Evolutionary conservation across 1,284 basidiomycete species (phyloP).

Genomic region (Cutaneotrichosporon sp.): DNA sequence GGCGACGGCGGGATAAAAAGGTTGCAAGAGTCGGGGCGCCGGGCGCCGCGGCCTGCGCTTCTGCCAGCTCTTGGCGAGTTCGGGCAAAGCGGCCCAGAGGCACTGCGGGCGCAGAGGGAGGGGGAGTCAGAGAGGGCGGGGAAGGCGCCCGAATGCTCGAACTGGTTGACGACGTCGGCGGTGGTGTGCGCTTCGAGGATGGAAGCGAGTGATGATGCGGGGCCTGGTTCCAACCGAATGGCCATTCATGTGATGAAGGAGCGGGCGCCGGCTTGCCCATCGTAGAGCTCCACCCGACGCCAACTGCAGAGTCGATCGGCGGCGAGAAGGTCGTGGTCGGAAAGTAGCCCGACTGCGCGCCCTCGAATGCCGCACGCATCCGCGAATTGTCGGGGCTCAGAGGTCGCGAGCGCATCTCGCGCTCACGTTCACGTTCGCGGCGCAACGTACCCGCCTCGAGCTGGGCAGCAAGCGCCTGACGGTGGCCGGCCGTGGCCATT

Average conservation of each 20-base stretch:
- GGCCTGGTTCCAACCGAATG: slow-evolving; percentile 11
- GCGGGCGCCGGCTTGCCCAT: neutral
- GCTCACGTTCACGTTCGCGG: slow-evolving; percentile 25
- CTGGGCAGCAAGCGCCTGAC: slow-evolving; percentile 32
- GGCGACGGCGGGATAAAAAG: slow-evolving; percentile 28
- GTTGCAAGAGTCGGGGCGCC: slow-evolving; percentile 21
- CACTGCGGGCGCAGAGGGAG: slow-evolving; percentile 9
- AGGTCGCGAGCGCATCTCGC: slow-evolving; percentile 18
- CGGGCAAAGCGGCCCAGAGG: slow-evolving; percentile 38
- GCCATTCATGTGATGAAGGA: slow-evolving; percentile 13
- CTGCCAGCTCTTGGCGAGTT: slow-evolving; percentile 32
- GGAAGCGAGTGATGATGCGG: neutral
- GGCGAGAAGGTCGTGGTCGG: slow-evolving; percentile 22
- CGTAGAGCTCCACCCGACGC: slow-evolving; percentile 24
- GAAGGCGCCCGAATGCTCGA: slow-evolving; percentile 18
- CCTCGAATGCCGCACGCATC: slow-evolving; percentile 36
- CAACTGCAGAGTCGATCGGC: slow-evolving; percentile 22
- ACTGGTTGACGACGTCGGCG: slow-evolving; percentile 18
- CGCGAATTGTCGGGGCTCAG: slow-evolving; percentile 29
- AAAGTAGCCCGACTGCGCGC: slow-evolving; percentile 24
- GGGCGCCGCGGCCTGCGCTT: slow-evolving; percentile 22
- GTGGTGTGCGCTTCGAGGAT: slow-evolving; percentile 5
- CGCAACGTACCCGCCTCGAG: slow-evolving; percentile 31
- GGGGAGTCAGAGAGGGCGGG: slow-evolving; percentile 14
- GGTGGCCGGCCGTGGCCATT: slow-evolving; percentile 19